Percentiles rank a stretch among this genome's conserved stretches.
These are phyloP conservation scores for Suhomyces taliae DNA, from an alignment of 1,139 yeast species.

Conservation along the genomic window DNA sequence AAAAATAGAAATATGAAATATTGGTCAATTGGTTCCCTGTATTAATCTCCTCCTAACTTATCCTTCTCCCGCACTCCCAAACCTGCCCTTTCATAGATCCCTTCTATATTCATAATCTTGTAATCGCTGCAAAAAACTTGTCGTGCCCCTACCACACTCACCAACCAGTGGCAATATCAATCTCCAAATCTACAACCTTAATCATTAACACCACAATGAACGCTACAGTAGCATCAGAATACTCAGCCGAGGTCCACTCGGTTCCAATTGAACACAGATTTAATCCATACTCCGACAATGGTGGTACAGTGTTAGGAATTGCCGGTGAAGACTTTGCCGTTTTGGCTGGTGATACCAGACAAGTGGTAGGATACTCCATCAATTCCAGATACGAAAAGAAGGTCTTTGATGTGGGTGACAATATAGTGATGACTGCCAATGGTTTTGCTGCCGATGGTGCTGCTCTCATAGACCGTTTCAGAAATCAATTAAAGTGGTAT, in stretches of 20 bases:
- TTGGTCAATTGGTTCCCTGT: too few relatives aligned
- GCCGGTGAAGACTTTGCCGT: slow-evolving; percentile 98
- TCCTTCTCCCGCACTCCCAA: too few relatives aligned
- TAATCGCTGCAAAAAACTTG: background rate
- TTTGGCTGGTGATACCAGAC: slow-evolving; percentile 97
- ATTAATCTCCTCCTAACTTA: too few relatives aligned
- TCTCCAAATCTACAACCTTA: slow-evolving; percentile 1
- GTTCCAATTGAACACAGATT: slow-evolving; percentile 89
- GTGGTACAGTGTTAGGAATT: slow-evolving; percentile 96
- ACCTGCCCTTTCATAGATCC: too few relatives aligned
- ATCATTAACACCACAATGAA: slow-evolving; percentile 14
- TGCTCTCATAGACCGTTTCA: slow-evolving; percentile 76
- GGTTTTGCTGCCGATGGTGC: slow-evolving; percentile 97
- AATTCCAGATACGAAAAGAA: slow-evolving; percentile 92
- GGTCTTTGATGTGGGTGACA: slow-evolving; percentile 86
- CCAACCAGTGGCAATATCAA: slow-evolving; percentile 7
- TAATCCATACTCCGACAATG: slow-evolving; percentile 95
- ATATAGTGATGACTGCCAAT: slow-evolving; percentile 84
- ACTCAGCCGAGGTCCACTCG: slow-evolving; percentile 49
- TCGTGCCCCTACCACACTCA: slow-evolving; percentile 6
- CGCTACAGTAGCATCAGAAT: slow-evolving; percentile 59
- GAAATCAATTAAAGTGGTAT: slow-evolving; percentile 86
- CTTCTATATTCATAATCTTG: too few relatives aligned
- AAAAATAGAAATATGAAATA: too few relatives aligned
- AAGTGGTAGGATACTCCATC: slow-evolving; percentile 89